Conservation (phyloP, 306 rosid species). For the Castanea crenata region DNA sequence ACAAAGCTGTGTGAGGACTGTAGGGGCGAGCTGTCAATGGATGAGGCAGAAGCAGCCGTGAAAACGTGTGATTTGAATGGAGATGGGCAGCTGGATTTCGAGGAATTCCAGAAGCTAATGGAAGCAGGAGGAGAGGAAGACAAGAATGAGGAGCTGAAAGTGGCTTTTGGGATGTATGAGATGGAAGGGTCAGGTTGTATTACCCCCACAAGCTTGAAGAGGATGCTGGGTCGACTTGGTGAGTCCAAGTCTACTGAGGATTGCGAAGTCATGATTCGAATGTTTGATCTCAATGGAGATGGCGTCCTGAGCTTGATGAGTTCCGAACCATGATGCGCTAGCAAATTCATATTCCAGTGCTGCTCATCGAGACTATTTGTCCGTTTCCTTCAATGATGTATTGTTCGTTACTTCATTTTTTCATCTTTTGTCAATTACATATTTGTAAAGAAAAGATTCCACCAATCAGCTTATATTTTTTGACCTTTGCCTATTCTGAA, state of each 20-base stretch:
- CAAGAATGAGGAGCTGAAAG: slow-evolving; percentile 21
- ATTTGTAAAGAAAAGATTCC: background rate
- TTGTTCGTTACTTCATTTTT: background rate
- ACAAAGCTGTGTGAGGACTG: slow-evolving; percentile 23
- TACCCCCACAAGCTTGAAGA: slow-evolving; percentile 32
- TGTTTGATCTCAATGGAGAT: slow-evolving; percentile 36
- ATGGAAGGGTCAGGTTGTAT: slow-evolving; percentile 30
- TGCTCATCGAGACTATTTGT: background rate
- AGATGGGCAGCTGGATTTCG: slow-evolving; percentile 32
- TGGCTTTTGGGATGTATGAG: slow-evolving; percentile 34
- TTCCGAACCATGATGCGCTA: slow-evolving; percentile 29
- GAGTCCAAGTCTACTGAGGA: slow-evolving; percentile 22
- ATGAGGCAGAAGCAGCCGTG: slow-evolving; percentile 31
- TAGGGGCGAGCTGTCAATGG: slow-evolving; percentile 23
- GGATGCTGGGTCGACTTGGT: slow-evolving; percentile 28
- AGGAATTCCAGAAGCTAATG: slow-evolving; percentile 35
- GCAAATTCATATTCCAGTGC: slow-evolving; percentile 11
- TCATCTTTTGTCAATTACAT: background rate
- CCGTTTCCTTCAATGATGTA: background rate
- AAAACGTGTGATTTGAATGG: slow-evolving; percentile 27
- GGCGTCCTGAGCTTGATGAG: slow-evolving; percentile 38
- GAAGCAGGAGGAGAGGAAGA: slow-evolving; percentile 16
- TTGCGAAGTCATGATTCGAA: slow-evolving; percentile 27
- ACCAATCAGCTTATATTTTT: background rate
- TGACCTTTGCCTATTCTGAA: no score